Conservation (phyloP, 2,329 filamentous ascomycete genomes). For the Paracorniculantispora psalliotae region DNA sequence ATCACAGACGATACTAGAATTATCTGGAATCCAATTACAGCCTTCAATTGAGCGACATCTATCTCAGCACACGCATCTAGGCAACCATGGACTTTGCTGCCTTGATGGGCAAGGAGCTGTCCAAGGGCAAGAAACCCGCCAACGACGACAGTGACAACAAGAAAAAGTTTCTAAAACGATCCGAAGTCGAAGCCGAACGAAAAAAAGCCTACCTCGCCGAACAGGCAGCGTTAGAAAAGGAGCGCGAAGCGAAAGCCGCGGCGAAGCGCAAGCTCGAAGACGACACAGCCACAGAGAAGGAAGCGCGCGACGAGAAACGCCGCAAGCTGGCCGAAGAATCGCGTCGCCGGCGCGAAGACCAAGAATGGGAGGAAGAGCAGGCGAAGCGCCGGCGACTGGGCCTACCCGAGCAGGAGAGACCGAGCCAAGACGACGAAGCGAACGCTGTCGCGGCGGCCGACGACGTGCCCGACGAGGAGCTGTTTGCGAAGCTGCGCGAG, state of each 20-base stretch:
- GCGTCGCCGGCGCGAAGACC: conserved; percentile 60
- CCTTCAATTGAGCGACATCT: not conserved
- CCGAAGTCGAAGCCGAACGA: conserved; percentile 79
- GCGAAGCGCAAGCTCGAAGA: conserved; percentile 89
- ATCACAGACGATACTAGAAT: not conserved
- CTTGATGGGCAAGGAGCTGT: conserved; percentile 88
- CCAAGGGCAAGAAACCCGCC: conserved; percentile 62
- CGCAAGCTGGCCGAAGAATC: conserved; percentile 77
- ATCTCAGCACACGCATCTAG: not conserved
- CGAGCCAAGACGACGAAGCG: conserved; percentile 35
- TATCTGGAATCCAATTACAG: not conserved
- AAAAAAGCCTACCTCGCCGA: conserved; percentile 75
- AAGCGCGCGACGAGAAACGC: conserved; percentile 74
- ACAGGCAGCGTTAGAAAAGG: conserved; percentile 67
- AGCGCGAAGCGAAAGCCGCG: conserved; percentile 62
- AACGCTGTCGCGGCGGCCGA: conserved; percentile 44
- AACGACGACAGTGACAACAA: conserved; percentile 23
- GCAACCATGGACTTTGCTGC: conserved; percentile 84
- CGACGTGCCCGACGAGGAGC: conserved; percentile 66
- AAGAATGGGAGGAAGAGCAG: conserved; percentile 68
- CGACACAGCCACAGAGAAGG: conserved; percentile 67
- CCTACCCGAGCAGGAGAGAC: conserved; percentile 61
- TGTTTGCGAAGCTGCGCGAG: conserved; percentile 62
- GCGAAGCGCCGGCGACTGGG: conserved; percentile 71
- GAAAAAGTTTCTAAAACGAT: conserved; percentile 80